A percentile compares a stretch with the other conserved stretches of the same genome.
phyloP scores from a whole-genome alignment of 2,329 filamentous ascomycete species.

The Phialemoniopsis sp. region DNA sequence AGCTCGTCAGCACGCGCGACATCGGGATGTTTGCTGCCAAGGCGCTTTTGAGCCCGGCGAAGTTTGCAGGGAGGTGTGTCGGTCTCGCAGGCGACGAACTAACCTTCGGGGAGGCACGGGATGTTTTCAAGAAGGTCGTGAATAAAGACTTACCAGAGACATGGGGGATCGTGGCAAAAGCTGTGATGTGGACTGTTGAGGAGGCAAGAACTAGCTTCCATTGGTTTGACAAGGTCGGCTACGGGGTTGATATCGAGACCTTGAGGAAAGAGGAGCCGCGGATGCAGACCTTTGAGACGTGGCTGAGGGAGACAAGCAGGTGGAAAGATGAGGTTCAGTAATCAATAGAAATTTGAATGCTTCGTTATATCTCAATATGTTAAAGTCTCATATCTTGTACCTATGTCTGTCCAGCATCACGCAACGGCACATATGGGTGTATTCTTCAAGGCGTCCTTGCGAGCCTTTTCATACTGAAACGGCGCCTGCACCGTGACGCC shows the following conservation, averaged over 20 bases:
- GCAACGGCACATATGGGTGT: too few species aligned
- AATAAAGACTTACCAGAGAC: slow-evolving; percentile 23
- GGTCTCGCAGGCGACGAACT: slow-evolving; percentile 26
- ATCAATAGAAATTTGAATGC: not conserved
- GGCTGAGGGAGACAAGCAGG: slow-evolving; percentile 28
- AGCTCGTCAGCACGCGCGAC: slow-evolving; percentile 30
- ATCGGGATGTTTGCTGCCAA: slow-evolving; percentile 30
- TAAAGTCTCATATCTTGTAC: too few species aligned
- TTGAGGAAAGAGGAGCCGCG: slow-evolving; percentile 20
- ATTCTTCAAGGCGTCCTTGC: too few species aligned
- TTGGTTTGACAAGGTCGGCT: slow-evolving; percentile 33
- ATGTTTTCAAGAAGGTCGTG: slow-evolving; percentile 17
- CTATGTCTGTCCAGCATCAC: too few species aligned
- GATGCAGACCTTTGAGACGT: slow-evolving; percentile 29
- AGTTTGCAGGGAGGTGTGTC: slow-evolving; percentile 24
- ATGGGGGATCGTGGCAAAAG: slow-evolving; percentile 21
- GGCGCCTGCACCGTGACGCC: slow-evolving; percentile 68
- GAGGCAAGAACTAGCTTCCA: slow-evolving; percentile 28
- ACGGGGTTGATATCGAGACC: slow-evolving; percentile 28
- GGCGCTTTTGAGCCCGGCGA: slow-evolving; percentile 19
- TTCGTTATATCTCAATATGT: too few species aligned
- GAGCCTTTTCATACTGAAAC: slow-evolving; percentile 60
- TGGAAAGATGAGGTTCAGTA: slow-evolving; percentile 10
- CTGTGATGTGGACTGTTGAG: slow-evolving; percentile 18
- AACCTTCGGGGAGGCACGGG: slow-evolving; percentile 23